Conservation (phyloP, 345 rosid genomes). For the Aquilaria malaccensis region DNA sequence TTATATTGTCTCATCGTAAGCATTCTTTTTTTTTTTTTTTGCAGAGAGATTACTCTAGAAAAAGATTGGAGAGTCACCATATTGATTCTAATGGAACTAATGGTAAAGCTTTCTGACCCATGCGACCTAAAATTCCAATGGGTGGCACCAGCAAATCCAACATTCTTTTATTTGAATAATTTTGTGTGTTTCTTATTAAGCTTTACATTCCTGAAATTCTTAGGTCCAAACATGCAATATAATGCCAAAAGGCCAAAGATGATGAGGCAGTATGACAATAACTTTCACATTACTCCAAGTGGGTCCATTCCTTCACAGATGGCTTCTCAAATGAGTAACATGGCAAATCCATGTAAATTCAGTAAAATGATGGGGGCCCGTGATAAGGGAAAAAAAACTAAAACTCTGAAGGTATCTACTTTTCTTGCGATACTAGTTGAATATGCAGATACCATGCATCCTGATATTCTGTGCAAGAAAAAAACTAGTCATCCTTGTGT, state of each 20-base stretch:
- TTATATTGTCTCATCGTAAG: constrained; percentile 1
- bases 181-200: constrained; percentile 11
- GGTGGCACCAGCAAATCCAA: too few species aligned
- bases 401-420: constrained; percentile 60
- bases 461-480: too few species aligned
- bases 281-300: constrained; percentile 48
- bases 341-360: constrained; percentile 74
- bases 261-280: constrained; percentile 57
- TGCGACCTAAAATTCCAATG: too few species aligned
- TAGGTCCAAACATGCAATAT: constrained; percentile 72
- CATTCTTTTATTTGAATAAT: too few species aligned
- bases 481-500: constrained; percentile 4
- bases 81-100: constrained; percentile 68
- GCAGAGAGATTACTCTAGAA: constrained; percentile 77
- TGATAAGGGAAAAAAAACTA: constrained; percentile 73
- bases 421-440: neutral
- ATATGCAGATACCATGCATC: neutral
- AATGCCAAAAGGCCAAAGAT: constrained; percentile 70
- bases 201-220: constrained; percentile 17
- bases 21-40: constrained; percentile 13
- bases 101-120: constrained; percentile 32
- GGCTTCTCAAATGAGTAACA: constrained; percentile 92
- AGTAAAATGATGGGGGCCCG: constrained; percentile 67
- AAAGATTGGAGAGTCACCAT: constrained; percentile 63
- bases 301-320: constrained; percentile 80